Conservation (phyloP, 2,329 filamentous ascomycete genomes). For the Xylaria sp. region DNA sequence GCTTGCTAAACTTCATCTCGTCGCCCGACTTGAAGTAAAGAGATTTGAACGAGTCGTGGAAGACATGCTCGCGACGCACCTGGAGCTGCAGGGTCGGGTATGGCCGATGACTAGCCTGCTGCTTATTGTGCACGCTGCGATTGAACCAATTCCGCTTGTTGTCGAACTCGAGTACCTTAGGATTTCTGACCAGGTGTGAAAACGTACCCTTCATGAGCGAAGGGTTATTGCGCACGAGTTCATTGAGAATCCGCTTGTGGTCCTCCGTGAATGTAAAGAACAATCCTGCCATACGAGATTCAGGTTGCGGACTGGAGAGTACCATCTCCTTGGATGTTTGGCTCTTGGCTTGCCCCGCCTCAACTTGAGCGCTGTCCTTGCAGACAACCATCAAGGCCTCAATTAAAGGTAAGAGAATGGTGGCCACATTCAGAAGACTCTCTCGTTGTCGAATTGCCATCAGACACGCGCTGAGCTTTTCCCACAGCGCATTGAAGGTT, state of each 20-base stretch:
- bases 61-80: conserved; percentile 89
- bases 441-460: conserved; percentile 84
- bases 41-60: conserved; percentile 97
- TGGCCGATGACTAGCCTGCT: conserved; percentile 57
- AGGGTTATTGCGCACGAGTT: conserved; percentile 92
- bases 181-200: conserved; percentile 92
- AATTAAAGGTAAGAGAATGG: conserved; percentile 87
- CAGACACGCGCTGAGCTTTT: conserved; percentile 83
- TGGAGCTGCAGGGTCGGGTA: conserved; percentile 73
- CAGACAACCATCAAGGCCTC: conserved; percentile 98
- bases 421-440: conserved; percentile 95
- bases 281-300: conserved; percentile 76
- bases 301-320: conserved; percentile 70
- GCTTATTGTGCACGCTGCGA: conserved; percentile 75
- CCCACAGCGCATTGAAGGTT: conserved; percentile 87
- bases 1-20: conserved; percentile 98
- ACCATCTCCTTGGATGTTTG: conserved; percentile 60
- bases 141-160: conserved; percentile 99
- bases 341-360: conserved; percentile 46
- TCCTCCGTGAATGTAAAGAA: conserved; percentile 99
- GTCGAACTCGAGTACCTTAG: conserved; percentile 97
- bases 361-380: conserved; percentile 86
- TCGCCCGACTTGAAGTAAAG: conserved; percentile 94
- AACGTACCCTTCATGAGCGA: conserved; percentile 99
- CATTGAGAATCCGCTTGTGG: conserved; percentile 94